A percentile compares a stretch with the other conserved stretches of the same genome.
phyloP scores from a whole-genome alignment of 352 stramenopile genomes.

The Thraustochytrium striatum region DNA sequence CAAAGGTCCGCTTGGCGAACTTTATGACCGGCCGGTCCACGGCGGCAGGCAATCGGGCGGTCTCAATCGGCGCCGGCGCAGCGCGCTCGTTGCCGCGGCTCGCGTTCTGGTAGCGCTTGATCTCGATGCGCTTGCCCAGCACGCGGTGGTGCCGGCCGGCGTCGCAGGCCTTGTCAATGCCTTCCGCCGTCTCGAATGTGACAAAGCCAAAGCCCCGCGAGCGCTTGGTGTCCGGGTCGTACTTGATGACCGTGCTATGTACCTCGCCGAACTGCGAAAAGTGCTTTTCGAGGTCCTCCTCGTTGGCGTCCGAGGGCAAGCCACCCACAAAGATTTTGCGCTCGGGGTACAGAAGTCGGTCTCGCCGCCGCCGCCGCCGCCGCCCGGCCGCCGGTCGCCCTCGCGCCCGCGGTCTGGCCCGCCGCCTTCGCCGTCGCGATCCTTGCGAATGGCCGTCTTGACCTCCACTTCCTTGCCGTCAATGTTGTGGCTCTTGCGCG shows the following conservation, averaged over 20 bases:
- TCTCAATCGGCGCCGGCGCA: background rate
- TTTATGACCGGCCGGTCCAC: background rate
- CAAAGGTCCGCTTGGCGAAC: slow-evolving; percentile 1
- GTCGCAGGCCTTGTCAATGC: slow-evolving; percentile 69
- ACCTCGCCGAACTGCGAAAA: slow-evolving; percentile 83
- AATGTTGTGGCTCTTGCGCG: slow-evolving; percentile 77
- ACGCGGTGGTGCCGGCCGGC: slow-evolving; percentile 80
- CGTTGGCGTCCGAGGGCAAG: slow-evolving; percentile 70
- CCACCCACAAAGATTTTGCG: slow-evolving; percentile 89
- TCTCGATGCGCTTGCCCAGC: slow-evolving; percentile 79
- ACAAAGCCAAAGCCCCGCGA: slow-evolving; percentile 86
- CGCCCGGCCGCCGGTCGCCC: slow-evolving; percentile 49
- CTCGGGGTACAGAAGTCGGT: slow-evolving; percentile 15
- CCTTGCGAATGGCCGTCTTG: slow-evolving; percentile 79
- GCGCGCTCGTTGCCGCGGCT: background rate
- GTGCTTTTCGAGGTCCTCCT: slow-evolving; percentile 82
- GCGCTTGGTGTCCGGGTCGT: slow-evolving; percentile 80
- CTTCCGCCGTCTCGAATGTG: slow-evolving; percentile 80
- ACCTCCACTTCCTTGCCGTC: slow-evolving; percentile 83
- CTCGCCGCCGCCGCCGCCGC: background rate
- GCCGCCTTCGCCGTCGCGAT: slow-evolving; percentile 74
- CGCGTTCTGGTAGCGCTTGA: slow-evolving; percentile 63
- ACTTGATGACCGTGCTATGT: slow-evolving; percentile 84
- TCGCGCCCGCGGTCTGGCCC: slow-evolving; percentile 50
- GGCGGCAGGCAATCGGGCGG: background rate